Percentiles rank a stretch among this genome's conserved stretches.
These are phyloP conservation scores for Lichtheimia ornata DNA, from an alignment of 371 early-diverging fungal genomes.

Conservation along the genomic window DNA sequence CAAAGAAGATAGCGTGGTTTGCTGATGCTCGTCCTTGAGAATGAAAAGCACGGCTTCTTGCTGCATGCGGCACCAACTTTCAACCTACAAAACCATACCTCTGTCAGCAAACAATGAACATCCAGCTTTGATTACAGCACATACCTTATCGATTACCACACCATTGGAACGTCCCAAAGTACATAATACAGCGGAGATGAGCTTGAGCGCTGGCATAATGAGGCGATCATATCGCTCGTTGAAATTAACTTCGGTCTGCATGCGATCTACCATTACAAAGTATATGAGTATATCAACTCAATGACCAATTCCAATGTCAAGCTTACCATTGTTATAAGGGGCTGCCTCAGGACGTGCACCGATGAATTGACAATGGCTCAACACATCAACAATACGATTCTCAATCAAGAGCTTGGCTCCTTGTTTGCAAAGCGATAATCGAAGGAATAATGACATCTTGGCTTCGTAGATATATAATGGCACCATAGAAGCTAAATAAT, in stretches of 20 bases:
- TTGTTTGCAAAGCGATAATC: slow-evolving; percentile 71
- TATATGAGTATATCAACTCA: background rate
- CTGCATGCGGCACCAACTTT: slow-evolving; percentile 65
- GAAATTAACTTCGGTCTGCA: slow-evolving; percentile 3
- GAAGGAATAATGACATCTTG: slow-evolving; percentile 81
- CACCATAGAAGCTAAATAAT: slow-evolving; percentile 45
- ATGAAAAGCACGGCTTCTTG: slow-evolving; percentile 60
- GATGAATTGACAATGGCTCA: slow-evolving; percentile 72
- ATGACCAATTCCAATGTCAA: too few relatives aligned
- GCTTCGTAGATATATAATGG: slow-evolving; percentile 77
- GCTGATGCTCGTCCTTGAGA: slow-evolving; percentile 46
- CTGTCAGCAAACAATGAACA: background rate
- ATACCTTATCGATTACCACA: slow-evolving; percentile 47
- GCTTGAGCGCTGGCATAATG: slow-evolving; percentile 60
- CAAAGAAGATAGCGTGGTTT: slow-evolving; percentile 42
- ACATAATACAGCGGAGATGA: slow-evolving; percentile 61
- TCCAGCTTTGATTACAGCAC: background rate
- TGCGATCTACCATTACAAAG: background rate
- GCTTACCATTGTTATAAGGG: slow-evolving; percentile 8
- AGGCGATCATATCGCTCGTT: slow-evolving; percentile 63
- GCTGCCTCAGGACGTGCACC: slow-evolving; percentile 14
- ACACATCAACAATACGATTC: slow-evolving; percentile 74
- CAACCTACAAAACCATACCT: slow-evolving; percentile 33
- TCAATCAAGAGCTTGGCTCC: slow-evolving; percentile 79
- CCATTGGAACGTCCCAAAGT: slow-evolving; percentile 52